These are phyloP conservation scores for Clonostachys rhizophaga DNA, from an alignment of 2,329 filamentous ascomycete species.

Conservation along the genomic window DNA sequence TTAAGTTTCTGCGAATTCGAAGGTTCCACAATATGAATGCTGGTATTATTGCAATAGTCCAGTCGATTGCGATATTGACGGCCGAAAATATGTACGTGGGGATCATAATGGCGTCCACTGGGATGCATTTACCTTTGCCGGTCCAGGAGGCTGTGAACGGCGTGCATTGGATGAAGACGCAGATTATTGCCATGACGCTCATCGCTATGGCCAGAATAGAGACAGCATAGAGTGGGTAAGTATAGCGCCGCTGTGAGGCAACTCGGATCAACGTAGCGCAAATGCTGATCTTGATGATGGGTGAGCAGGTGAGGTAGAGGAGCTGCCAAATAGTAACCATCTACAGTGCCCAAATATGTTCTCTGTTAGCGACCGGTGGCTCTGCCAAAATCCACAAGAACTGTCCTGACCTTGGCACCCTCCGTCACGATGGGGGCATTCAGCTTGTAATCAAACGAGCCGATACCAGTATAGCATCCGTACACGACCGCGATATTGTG, in stretches of 20 bases:
- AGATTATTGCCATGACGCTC: conserved; percentile 2
- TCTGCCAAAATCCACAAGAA: too few species aligned
- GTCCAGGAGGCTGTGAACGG: conserved; percentile 8
- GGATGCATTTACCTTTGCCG: conserved; percentile 11
- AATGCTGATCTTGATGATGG: conserved; percentile 9
- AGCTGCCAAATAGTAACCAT: background rate
- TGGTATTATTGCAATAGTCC: conserved; percentile 11
- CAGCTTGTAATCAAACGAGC: background rate
- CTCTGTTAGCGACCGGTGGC: too few species aligned
- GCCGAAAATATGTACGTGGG: conserved; percentile 18
- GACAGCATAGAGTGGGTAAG: background rate
- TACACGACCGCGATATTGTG: background rate
- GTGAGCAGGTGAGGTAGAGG: conserved; percentile 1
- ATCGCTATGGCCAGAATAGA: background rate
- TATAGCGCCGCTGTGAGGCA: conserved; percentile 1
- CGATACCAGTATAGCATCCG: background rate
- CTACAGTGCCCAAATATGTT: background rate
- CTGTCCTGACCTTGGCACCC: background rate
- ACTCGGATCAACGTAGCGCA: conserved; percentile 8
- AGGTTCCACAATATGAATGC: conserved; percentile 9
- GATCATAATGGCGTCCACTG: conserved; percentile 11
- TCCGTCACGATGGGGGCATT: background rate
- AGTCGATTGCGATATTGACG: conserved; percentile 19
- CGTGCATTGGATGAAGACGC: conserved; percentile 6
- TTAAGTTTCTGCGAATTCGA: conserved; percentile 6